Percentiles rank a stretch among this genome's conserved stretches.
These are phyloP conservation scores for Calamus simplicifolius DNA, from an alignment of 176 grass and related monocot genomes.

Conservation along the genomic window DNA sequence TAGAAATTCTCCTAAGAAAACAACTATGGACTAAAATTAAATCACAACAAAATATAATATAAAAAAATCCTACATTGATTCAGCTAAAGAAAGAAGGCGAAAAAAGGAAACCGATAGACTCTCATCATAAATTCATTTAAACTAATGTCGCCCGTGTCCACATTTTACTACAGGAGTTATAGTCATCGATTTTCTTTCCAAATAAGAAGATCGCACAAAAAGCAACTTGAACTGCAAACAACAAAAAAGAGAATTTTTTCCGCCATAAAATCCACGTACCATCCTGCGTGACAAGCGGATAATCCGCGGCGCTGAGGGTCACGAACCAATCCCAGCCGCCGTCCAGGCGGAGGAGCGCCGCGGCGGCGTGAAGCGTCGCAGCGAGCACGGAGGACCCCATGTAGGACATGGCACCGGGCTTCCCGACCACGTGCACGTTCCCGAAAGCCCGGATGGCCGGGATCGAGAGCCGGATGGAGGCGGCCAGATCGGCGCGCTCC, in stretches of 20 bases:
- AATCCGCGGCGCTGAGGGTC: constrained; percentile 74
- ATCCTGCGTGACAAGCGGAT: constrained; percentile 85
- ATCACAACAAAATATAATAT: too few species aligned
- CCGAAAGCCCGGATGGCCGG: constrained; percentile 55
- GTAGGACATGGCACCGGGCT: constrained; percentile 50
- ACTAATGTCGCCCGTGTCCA: too few species aligned
- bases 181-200: too few species aligned
- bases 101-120: not conserved
- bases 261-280: constrained; percentile 32
- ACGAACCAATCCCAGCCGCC: constrained; percentile 89
- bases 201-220: too few species aligned
- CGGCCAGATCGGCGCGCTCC: constrained; percentile 52
- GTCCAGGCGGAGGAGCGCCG: constrained; percentile 73
- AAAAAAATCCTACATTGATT: too few species aligned
- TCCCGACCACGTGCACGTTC: constrained; percentile 86
- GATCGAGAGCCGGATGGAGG: constrained; percentile 27
- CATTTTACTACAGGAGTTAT: too few species aligned
- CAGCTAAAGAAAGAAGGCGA: not conserved
- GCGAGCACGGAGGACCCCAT: constrained; percentile 86
- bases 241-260: not conserved
- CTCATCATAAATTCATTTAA: too few species aligned
- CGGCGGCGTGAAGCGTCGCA: constrained; percentile 54
- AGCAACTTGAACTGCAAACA: not conserved
- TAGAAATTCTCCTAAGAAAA: too few species aligned
- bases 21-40: too few species aligned